phyloP scores from a whole-genome alignment of 805 yeast genomes.

The Candida nitratophila region DNA sequence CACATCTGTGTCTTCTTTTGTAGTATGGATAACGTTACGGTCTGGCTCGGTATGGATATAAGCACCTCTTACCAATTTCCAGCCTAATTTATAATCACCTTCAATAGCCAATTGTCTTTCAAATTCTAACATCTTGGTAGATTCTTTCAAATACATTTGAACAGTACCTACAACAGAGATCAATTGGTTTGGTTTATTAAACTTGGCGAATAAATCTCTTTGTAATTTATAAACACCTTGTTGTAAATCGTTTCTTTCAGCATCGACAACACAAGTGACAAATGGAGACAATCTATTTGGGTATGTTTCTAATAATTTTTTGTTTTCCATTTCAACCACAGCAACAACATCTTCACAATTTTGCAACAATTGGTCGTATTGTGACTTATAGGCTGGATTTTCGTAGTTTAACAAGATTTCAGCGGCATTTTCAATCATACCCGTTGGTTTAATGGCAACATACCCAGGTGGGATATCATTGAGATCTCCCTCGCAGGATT shows the following conservation, averaged over 20 bases:
- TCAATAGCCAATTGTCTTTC: slow-evolving; percentile 62
- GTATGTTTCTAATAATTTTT: slow-evolving; percentile 36
- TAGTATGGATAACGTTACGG: slow-evolving; percentile 63
- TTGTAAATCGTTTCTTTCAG: slow-evolving; percentile 85
- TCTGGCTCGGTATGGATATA: slow-evolving; percentile 84
- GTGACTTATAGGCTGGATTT: slow-evolving; percentile 37
- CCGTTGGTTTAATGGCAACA: slow-evolving; percentile 91
- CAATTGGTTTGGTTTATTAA: slow-evolving; percentile 52
- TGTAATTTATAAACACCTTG: slow-evolving; percentile 89
- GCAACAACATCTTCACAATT: slow-evolving; percentile 62
- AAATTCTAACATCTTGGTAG: slow-evolving; percentile 48
- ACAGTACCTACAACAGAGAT: slow-evolving; percentile 82
- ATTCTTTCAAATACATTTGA: slow-evolving; percentile 82
- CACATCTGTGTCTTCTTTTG: slow-evolving; percentile 74
- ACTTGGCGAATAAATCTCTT: slow-evolving; percentile 67
- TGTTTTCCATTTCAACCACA: slow-evolving; percentile 47
- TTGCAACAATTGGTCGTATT: slow-evolving; percentile 53
- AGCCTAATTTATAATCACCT: slow-evolving; percentile 64
- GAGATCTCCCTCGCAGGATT: slow-evolving; percentile 31
- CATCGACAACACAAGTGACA: slow-evolving; percentile 77
- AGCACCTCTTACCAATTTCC: slow-evolving; percentile 93
- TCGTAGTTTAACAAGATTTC: slow-evolving; percentile 59
- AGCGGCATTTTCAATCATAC: slow-evolving; percentile 72
- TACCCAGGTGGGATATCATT: slow-evolving; percentile 84
- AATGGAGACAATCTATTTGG: slow-evolving; percentile 68